These are phyloP conservation scores for Gynochthodes officinalis DNA, from an alignment of 257 asterid genomes.

Conservation along the genomic window DNA sequence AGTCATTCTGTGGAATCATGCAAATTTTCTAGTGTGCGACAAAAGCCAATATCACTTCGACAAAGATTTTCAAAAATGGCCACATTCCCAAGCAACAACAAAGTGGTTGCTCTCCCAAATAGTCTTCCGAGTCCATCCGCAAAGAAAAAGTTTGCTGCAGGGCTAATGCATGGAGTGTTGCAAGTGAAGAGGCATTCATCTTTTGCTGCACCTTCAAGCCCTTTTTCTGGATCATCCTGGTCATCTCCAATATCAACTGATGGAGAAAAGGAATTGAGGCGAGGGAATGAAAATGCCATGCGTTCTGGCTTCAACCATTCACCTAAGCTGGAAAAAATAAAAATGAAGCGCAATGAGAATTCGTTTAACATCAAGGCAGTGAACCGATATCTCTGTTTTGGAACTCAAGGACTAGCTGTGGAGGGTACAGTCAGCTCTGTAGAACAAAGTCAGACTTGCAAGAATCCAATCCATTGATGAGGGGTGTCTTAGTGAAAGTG, in stretches of 20 bases:
- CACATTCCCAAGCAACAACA: conserved; percentile 50
- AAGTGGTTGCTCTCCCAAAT: conserved; percentile 31
- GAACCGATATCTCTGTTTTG: conserved; percentile 74
- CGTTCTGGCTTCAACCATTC: conserved; percentile 30
- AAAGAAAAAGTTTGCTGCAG: conserved; percentile 56
- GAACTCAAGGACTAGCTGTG: conserved; percentile 58
- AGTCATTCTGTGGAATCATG: conserved; percentile 33
- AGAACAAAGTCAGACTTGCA: conserved; percentile 11
- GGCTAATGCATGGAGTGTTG: conserved; percentile 54
- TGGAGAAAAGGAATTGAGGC: conserved; percentile 20
- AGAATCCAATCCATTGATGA: conserved; percentile 7
- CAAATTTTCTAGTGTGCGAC: conserved; percentile 25
- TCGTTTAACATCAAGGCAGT: conserved; percentile 57
- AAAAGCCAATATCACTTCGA: conserved; percentile 53
- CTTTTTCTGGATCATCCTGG: conserved; percentile 58
- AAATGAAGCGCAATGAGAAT: conserved; percentile 37
- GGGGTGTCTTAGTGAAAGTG: not conserved
- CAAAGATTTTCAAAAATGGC: conserved; percentile 51
- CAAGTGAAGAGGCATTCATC: conserved; percentile 43
- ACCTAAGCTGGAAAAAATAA: conserved; percentile 24
- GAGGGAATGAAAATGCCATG: conserved; percentile 16
- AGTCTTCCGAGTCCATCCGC: conserved; percentile 49
- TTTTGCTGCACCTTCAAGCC: conserved; percentile 50
- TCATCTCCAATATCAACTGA: conserved; percentile 38
- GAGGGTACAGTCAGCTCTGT: conserved; percentile 27